phyloP scores from a whole-genome alignment of 2,329 filamentous ascomycete genomes.

The Paracoccidioides brasiliensis region DNA sequence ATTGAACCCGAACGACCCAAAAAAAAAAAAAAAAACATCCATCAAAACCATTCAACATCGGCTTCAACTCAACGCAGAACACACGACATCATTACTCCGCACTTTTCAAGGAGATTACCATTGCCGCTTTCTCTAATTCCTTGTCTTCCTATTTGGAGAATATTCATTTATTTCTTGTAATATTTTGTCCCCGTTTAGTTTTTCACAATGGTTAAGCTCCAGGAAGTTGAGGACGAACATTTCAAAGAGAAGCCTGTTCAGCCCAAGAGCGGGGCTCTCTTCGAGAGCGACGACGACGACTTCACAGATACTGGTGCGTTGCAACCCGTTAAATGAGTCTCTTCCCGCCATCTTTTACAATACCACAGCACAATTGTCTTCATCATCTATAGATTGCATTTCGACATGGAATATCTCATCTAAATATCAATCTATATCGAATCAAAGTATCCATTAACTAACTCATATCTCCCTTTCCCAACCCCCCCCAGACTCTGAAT shows the following conservation, averaged over 20 bases:
- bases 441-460: too few relatives aligned
- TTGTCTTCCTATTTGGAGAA: too few relatives aligned
- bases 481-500: conserved; percentile 56
- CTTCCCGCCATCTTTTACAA: neutral
- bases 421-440: neutral
- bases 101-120: too few relatives aligned
- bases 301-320: conserved; percentile 77
- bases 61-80: too few relatives aligned
- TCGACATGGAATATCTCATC: neutral
- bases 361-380: neutral
- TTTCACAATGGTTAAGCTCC: conserved; percentile 76
- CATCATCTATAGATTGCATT: neutral
- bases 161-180: neutral
- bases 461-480: neutral
- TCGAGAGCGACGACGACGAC: conserved; percentile 51
- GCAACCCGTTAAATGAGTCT: conserved; percentile 15
- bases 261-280: conserved; percentile 42
- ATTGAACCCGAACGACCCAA: too few relatives aligned
- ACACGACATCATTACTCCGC: too few relatives aligned
- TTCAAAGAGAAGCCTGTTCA: conserved; percentile 60
- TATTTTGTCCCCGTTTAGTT: neutral
- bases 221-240: conserved; percentile 93
- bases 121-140: too few relatives aligned
- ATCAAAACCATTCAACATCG: too few relatives aligned
- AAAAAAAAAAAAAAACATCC: too few relatives aligned